phyloP scores from a whole-genome alignment of 2,329 filamentous ascomycete species.

The Ustilaginoidea virens region DNA sequence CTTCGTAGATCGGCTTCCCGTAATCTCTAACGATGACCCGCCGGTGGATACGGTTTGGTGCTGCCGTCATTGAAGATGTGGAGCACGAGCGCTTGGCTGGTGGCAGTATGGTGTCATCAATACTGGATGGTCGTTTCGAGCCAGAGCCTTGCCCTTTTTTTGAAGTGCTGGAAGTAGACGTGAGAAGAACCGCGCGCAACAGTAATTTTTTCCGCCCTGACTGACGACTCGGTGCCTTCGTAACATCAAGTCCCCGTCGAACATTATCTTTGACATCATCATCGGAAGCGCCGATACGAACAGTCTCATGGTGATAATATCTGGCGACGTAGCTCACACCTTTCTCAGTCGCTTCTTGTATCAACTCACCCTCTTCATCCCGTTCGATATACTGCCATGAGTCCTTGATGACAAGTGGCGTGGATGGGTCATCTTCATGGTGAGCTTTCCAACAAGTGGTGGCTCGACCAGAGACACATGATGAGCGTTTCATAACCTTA shows the following conservation, averaged over 20 bases:
- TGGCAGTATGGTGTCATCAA: constrained; percentile 11
- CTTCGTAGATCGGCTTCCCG: no score
- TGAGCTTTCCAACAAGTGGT: constrained; percentile 30
- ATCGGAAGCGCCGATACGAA: constrained; percentile 15
- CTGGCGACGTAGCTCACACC: constrained; percentile 22
- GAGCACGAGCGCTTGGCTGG: constrained; percentile 17
- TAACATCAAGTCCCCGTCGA: constrained; percentile 17
- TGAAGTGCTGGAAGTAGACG: constrained; percentile 2
- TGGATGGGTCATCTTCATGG: constrained; percentile 15
- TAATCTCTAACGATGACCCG: no score
- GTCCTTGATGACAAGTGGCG: constrained; percentile 27
- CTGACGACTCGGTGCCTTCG: constrained; percentile 7
- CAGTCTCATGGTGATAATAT: constrained; percentile 27
- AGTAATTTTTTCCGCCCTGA: no score
- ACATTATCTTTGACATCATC: constrained; percentile 21
- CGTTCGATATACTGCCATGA: constrained; percentile 26
- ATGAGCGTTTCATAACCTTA: constrained; percentile 16
- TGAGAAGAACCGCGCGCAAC: no score
- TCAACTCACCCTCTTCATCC: constrained; percentile 24
- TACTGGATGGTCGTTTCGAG: constrained; percentile 15
- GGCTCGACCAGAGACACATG: constrained; percentile 21
- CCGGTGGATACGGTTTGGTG: no score
- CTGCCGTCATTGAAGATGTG: constrained; percentile 13
- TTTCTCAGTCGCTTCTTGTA: constrained; percentile 20
- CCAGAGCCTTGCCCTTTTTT: constrained; percentile 9